Evolutionary conservation across 2,329 filamentous ascomycete genomes (phyloP).

Genomic region (Xylariaceae sp.): DNA sequence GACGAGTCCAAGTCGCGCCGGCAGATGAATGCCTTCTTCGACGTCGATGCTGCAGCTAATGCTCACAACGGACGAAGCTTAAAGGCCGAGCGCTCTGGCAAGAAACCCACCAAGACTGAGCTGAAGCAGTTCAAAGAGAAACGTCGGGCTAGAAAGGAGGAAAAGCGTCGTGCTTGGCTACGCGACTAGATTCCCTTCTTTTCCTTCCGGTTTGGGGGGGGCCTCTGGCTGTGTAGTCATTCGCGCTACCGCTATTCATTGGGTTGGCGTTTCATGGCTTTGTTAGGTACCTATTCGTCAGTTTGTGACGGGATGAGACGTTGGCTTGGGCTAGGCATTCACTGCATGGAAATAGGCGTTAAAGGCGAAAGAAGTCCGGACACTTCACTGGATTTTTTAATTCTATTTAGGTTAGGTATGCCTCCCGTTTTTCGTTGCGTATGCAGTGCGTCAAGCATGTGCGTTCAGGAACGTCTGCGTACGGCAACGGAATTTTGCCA

Average conservation of each 20-base stretch:
- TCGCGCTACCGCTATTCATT: not conserved
- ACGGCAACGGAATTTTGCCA: too few species aligned
- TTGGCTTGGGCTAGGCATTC: slow-evolving; percentile 1
- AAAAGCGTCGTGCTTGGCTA: slow-evolving; percentile 89
- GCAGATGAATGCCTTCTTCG: slow-evolving; percentile 93
- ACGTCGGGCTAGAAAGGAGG: slow-evolving; percentile 81
- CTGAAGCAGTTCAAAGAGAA: slow-evolving; percentile 90
- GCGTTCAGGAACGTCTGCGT: too few species aligned
- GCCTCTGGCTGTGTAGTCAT: too few species aligned
- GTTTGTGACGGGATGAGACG: slow-evolving; percentile 3
- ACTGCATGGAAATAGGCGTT: slow-evolving; percentile 15
- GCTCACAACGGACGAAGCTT: slow-evolving; percentile 83
- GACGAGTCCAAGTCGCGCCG: slow-evolving; percentile 82
- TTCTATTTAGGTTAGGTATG: too few species aligned
- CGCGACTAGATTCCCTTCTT: slow-evolving; percentile 56
- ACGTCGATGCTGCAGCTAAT: slow-evolving; percentile 90
- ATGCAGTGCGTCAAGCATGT: too few species aligned
- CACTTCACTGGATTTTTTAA: too few species aligned
- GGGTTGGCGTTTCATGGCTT: slow-evolving; percentile 6
- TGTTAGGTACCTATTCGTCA: not conserved
- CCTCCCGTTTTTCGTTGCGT: too few species aligned
- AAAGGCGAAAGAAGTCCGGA: not conserved
- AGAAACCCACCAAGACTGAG: slow-evolving; percentile 79
- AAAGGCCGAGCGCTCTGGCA: slow-evolving; percentile 81
- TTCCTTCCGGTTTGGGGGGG: not conserved